phyloP scores from a whole-genome alignment of 768 basidiomycete species.

The Termitomyces sp. region DNA sequence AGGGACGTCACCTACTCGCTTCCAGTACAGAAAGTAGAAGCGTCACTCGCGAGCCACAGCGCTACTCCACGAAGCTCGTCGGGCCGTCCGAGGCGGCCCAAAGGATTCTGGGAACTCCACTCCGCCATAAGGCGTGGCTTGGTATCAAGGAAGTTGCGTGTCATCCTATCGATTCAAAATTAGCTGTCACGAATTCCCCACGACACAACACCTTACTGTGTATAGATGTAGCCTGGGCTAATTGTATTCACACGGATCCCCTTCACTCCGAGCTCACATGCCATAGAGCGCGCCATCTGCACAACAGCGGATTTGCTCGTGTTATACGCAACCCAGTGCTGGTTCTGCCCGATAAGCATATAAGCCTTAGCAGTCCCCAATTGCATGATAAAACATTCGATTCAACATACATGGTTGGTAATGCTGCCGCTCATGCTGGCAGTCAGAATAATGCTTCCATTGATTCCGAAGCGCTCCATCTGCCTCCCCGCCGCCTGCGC shows the following conservation, averaged over 20 bases:
- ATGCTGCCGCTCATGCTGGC: constrained; percentile 62
- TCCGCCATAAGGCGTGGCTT: constrained; percentile 51
- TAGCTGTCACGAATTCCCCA: not conserved
- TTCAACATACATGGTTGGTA: constrained; percentile 47
- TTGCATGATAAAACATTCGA: too few relatives aligned
- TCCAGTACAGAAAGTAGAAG: constrained; percentile 70
- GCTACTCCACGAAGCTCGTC: constrained; percentile 69
- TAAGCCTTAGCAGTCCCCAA: not conserved
- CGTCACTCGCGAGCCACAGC: constrained; percentile 65
- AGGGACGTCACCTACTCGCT: constrained; percentile 45
- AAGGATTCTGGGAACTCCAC: constrained; percentile 59
- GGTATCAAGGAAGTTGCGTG: constrained; percentile 49
- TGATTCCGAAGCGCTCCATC: constrained; percentile 45
- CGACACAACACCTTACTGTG: constrained; percentile 35
- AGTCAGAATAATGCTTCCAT: constrained; percentile 56
- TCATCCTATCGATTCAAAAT: constrained; percentile 43
- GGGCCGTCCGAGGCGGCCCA: constrained; percentile 61
- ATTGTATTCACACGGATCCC: constrained; percentile 68
- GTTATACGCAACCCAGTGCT: constrained; percentile 72
- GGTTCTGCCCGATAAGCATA: constrained; percentile 35
- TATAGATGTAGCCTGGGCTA: constrained; percentile 73
- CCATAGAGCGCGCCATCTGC: constrained; percentile 76
- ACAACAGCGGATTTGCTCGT: constrained; percentile 75
- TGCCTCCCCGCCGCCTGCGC: constrained; percentile 58
- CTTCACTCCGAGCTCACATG: constrained; percentile 67